Evolutionary conservation across 1,284 basidiomycete species (phyloP), one percentile per base, ranked within the genome.

Genomic region (Ganoderma meredithae): DNA sequence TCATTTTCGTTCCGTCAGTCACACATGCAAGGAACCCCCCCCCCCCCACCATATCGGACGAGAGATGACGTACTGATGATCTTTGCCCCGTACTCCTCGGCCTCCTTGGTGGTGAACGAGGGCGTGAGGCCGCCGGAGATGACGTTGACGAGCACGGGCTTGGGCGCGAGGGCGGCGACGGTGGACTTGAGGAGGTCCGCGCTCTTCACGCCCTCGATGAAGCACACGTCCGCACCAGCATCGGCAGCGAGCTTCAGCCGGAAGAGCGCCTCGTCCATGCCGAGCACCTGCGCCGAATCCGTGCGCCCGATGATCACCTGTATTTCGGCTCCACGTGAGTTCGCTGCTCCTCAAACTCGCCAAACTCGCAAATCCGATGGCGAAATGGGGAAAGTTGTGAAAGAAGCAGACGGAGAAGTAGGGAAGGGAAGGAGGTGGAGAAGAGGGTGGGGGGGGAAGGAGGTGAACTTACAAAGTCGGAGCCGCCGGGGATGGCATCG

Each of bases 221-320:
- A 95, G 78, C 91, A 94, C 27, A 94, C 92, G 75, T 95, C 93
- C 0, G 93, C 93, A 41, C 93, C 93, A 5, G 87, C 90, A 66
- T 88, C 89, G 1, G 90, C 86, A 3, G 93, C 93, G 40, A 93
- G 84, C 76, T 89, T 87, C 64, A 95, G 82, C 13, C 93, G 86
- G 22, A 76, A 79, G 65, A 94, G 72, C 0, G 93, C 93, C 79
- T 93, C 93, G n/a, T 94, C 91, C 87, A 94, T 91, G 33, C 91
- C 92, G 27, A 90, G 82, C 3, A 90, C 90, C 74, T 93, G 93
- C 1, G 93, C 91, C 0, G 92, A 92, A 78, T 95, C 94, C 0
- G 93, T 95, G 44, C 93, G 88, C 3, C 91, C 93, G 73, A 95
- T 95, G 76, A 95, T 88, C 13, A 95, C 58, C 58, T 60, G 36